A percentile compares a stretch with the other conserved stretches of the same genome.
Evolutionary conservation across 2,329 filamentous ascomycete genomes (phyloP).

Genomic region (Lanzia echinophila): DNA sequence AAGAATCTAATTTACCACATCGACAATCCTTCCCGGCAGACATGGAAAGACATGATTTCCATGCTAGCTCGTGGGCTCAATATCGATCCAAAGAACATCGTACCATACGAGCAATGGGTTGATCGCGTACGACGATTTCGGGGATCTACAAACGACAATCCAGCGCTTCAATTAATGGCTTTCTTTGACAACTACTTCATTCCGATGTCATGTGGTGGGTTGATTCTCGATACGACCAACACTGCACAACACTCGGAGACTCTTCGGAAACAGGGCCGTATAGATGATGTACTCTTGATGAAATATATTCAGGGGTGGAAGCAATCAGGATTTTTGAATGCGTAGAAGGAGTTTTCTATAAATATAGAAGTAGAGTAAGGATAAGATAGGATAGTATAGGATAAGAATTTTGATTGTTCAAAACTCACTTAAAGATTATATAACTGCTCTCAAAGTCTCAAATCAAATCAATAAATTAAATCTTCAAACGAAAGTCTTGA

Average conservation of each 20-base stretch:
- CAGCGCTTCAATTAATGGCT: slow-evolving; percentile 26
- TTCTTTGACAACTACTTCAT: slow-evolving; percentile 32
- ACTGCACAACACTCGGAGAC: neutral
- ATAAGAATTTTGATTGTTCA: too few species aligned
- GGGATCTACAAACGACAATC: slow-evolving; percentile 20
- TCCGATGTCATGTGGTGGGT: slow-evolving; percentile 40
- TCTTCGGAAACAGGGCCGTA: neutral
- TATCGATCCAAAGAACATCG: neutral
- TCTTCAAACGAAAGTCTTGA: too few species aligned
- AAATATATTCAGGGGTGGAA: neutral
- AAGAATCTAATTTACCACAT: neutral
- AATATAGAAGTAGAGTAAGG: too few species aligned
- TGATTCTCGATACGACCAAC: slow-evolving; percentile 38
- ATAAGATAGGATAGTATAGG: too few species aligned
- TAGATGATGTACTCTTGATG: neutral
- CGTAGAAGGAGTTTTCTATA: too few species aligned
- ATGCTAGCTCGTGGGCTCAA: neutral
- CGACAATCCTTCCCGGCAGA: neutral
- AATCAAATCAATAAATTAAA: too few species aligned
- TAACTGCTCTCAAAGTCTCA: too few species aligned
- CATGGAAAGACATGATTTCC: neutral
- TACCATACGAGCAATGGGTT: neutral
- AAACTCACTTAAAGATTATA: too few species aligned
- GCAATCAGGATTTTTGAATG: neutral
- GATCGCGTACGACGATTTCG: neutral